Conservation (phyloP, 2,329 filamentous ascomycete genomes). For the Alternaria sp. region DNA sequence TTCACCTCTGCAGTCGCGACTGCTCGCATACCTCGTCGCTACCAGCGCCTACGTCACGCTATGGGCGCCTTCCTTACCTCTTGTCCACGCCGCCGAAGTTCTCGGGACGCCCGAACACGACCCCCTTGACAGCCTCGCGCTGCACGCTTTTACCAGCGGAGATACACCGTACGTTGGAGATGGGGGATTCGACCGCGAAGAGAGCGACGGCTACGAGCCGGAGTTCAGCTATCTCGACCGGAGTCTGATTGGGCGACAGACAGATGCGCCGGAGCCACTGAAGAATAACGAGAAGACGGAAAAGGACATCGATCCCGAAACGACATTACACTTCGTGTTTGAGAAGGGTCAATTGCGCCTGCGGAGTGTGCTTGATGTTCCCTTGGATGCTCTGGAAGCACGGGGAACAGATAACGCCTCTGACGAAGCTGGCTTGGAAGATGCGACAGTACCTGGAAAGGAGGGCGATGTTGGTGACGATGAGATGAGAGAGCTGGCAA, state of each 20-base stretch:
- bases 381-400: slow-evolving; percentile 36
- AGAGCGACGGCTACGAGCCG: slow-evolving; percentile 60
- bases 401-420: slow-evolving; percentile 19
- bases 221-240: slow-evolving; percentile 68
- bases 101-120: slow-evolving; percentile 21
- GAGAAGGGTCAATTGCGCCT: slow-evolving; percentile 62
- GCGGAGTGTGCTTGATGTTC: slow-evolving; percentile 37
- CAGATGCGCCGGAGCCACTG: slow-evolving; percentile 57
- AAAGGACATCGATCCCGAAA: slow-evolving; percentile 68
- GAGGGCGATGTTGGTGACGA: background rate
- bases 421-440: background rate
- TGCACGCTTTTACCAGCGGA: slow-evolving; percentile 47
- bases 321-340: slow-evolving; percentile 70
- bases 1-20: slow-evolving; percentile 73
- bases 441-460: background rate
- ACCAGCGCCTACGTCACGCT: slow-evolving; percentile 66
- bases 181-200: slow-evolving; percentile 38
- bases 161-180: slow-evolving; percentile 49
- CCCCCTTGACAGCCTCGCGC: slow-evolving; percentile 16
- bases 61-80: slow-evolving; percentile 62
- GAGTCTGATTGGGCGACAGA: slow-evolving; percentile 67
- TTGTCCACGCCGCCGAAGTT: slow-evolving; percentile 67
- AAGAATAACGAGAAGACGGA: slow-evolving; percentile 69
- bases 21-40: slow-evolving; percentile 70
- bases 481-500: slow-evolving; percentile 13